Evolutionary conservation across 2,329 filamentous ascomycete genomes (phyloP).

Genomic region (Knoxdaviesia capensis): DNA sequence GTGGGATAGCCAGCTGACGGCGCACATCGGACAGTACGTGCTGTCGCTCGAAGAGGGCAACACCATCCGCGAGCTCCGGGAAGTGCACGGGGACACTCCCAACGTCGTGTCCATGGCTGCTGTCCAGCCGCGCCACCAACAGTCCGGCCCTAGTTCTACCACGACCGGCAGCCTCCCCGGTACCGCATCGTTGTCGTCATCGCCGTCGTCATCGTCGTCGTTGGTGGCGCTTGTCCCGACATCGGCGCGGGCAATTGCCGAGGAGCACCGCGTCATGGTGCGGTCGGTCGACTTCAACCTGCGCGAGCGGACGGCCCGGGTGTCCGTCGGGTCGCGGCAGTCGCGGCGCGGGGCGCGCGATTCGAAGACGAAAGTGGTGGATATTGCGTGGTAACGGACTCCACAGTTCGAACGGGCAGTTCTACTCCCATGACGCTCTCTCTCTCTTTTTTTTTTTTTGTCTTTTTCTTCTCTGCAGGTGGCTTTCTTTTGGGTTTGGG

Average conservation of each 20-base stretch:
- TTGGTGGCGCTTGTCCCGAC: neutral
- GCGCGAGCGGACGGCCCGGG: conserved; percentile 24
- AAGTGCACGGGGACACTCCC: too few species aligned
- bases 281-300: conserved; percentile 35
- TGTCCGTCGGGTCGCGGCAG: conserved; percentile 33
- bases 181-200: too few species aligned
- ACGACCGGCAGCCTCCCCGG: too few species aligned
- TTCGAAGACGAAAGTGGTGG: conserved; percentile 22
- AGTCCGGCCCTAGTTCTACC: conserved; percentile 6
- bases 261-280: conserved; percentile 34
- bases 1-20: conserved; percentile 44
- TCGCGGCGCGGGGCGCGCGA: conserved; percentile 25
- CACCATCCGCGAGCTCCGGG: conserved; percentile 1
- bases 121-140: conserved; percentile 8
- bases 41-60: conserved; percentile 32
- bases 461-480: neutral
- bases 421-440: neutral
- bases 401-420: too few species aligned
- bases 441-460: conserved; percentile 1
- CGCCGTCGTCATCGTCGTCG: too few species aligned
- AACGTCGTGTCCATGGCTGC: neutral
- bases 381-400: conserved; percentile 22
- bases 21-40: conserved; percentile 34
- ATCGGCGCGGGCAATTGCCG: conserved; percentile 17
- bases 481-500: neutral